Evolutionary conservation across 768 basidiomycete genomes (phyloP).

Genomic region (Panus rudis): DNA sequence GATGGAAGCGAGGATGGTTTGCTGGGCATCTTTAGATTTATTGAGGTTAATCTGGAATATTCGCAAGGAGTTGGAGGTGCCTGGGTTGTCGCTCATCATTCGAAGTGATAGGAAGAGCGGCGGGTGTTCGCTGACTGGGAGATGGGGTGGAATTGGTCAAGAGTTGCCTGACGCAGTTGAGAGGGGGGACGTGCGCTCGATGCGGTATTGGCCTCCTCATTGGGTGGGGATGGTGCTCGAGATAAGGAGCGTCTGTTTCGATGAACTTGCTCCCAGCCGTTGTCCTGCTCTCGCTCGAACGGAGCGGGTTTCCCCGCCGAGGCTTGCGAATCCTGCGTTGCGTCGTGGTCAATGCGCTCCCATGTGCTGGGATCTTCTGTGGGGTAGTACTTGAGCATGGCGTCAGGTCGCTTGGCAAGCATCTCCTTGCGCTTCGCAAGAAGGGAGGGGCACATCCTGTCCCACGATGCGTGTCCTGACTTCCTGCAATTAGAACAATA

Average conservation of each 20-base stretch:
- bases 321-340: not conserved
- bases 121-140: no score
- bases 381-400: constrained; percentile 6
- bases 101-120: no score
- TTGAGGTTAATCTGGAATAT: constrained; percentile 24
- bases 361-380: constrained; percentile 8
- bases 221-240: no score
- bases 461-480: constrained; percentile 23
- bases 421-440: not conserved
- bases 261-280: no score
- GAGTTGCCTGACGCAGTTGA: no score
- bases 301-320: not conserved
- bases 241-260: no score
- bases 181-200: no score
- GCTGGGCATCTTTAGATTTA: constrained; percentile 18
- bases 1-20: constrained; percentile 10
- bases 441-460: constrained; percentile 19
- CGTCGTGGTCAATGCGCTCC: constrained; percentile 2
- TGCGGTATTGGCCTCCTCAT: no score
- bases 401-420: not conserved
- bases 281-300: no score
- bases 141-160: no score
- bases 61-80: no score
- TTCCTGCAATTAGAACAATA: constrained; percentile 21
- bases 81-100: no score